Evolutionary conservation across 2,329 filamentous ascomycete genomes (phyloP).

Genomic region (Pseudogymnoascus sp.): DNA sequence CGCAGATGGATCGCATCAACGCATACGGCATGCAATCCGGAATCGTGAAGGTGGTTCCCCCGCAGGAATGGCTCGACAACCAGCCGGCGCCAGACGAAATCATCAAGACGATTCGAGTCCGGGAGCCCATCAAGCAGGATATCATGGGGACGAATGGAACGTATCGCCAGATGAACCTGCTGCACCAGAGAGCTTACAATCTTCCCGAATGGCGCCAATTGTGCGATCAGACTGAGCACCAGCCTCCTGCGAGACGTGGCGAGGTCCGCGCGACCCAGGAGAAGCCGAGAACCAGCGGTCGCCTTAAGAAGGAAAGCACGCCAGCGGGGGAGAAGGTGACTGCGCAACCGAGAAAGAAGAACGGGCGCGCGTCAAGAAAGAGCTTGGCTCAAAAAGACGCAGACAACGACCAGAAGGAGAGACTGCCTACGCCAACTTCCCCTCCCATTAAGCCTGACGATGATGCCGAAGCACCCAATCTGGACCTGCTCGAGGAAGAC

Average conservation of each 20-base stretch:
- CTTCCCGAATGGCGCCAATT: slow-evolving; percentile 91
- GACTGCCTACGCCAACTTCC: slow-evolving; percentile 46
- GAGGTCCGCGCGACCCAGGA: slow-evolving; percentile 54
- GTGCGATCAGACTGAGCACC: slow-evolving; percentile 90
- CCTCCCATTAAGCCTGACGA: slow-evolving; percentile 37
- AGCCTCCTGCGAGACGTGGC: slow-evolving; percentile 84
- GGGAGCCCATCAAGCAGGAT: slow-evolving; percentile 96
- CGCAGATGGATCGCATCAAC: slow-evolving; percentile 60
- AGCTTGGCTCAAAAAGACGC: slow-evolving; percentile 15
- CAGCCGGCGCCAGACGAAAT: slow-evolving; percentile 73
- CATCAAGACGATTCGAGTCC: slow-evolving; percentile 85
- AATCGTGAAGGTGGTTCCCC: slow-evolving; percentile 92
- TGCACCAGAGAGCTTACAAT: slow-evolving; percentile 94
- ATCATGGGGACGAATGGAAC: slow-evolving; percentile 94
- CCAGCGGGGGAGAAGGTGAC: slow-evolving; percentile 14
- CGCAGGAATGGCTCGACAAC: slow-evolving; percentile 81
- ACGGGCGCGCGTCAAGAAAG: slow-evolving; percentile 17
- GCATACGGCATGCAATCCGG: slow-evolving; percentile 95
- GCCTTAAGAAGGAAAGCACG: slow-evolving; percentile 38
- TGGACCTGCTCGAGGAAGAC: slow-evolving; percentile 35
- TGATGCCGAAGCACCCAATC: slow-evolving; percentile 26
- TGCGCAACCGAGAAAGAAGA: slow-evolving; percentile 14
- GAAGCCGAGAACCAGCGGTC: slow-evolving; percentile 22
- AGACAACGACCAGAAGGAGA: slow-evolving; percentile 22
- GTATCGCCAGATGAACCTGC: slow-evolving; percentile 93